These are phyloP conservation scores for Aaosphaeria arxii DNA, from an alignment of 2,329 filamentous ascomycete species.

Conservation along the genomic window DNA sequence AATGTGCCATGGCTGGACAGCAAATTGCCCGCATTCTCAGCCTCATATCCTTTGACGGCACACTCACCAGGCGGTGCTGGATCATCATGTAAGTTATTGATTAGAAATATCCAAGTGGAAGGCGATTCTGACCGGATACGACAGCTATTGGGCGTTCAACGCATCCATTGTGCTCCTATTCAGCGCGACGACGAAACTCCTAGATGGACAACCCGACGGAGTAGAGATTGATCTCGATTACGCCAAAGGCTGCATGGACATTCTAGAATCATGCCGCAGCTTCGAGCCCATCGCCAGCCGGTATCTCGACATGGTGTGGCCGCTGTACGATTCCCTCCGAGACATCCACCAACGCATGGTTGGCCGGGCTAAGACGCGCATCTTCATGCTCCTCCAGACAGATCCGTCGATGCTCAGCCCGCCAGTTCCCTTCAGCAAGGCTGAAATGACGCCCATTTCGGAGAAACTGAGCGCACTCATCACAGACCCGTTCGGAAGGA, in stretches of 20 bases:
- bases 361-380: constrained; percentile 32
- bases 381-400: constrained; percentile 28
- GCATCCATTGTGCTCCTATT: constrained; percentile 34
- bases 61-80: constrained; percentile 36
- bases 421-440: constrained; percentile 25
- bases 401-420: constrained; percentile 23
- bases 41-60: constrained; percentile 32
- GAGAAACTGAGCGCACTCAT: constrained; percentile 32
- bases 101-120: background rate
- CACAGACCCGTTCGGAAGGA: constrained; percentile 35
- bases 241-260: constrained; percentile 34
- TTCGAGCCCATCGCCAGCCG: constrained; percentile 31
- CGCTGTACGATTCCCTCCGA: constrained; percentile 31
- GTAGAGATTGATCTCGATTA: constrained; percentile 32
- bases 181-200: constrained; percentile 30
- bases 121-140: background rate
- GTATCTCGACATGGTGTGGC: constrained; percentile 32
- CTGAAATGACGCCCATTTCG: constrained; percentile 33
- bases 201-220: constrained; percentile 25
- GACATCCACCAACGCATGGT: constrained; percentile 30
- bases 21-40: constrained; percentile 34
- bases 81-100: constrained; percentile 30
- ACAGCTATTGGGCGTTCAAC: constrained; percentile 37
- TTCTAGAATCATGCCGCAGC: constrained; percentile 28
- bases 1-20: constrained; percentile 34